Base-by-base conservation (phyloP, 768 basidiomycete genomes). In the Mycena venus region DNA sequence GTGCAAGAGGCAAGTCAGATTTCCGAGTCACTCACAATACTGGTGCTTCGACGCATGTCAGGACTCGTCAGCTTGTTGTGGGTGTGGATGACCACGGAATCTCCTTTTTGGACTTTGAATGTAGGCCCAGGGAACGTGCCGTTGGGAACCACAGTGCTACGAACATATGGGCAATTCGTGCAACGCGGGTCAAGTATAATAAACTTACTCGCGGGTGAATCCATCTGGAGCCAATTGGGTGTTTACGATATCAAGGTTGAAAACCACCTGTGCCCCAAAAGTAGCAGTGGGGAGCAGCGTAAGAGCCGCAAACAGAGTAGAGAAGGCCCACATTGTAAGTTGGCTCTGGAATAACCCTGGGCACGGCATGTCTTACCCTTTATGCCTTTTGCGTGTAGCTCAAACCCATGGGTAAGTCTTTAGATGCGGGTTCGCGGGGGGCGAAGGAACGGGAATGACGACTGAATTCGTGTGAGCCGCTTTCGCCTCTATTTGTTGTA, bases 11-110 rank as follows among this genome's bases (percentile, higher is more conserved):
- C 4, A n/a, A 15, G 9, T 8, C 12, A 38, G 38, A 23, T 7
- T n/a, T n/a, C n/a, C n/a, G n/a, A n/a, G 12, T 40, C 17, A 51
- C 78, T 66, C 38, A 80, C 79, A 40, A 81, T 81, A 8, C 77
- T 78, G 25, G 78, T 78, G 68, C 79, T 80, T 55, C 75, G 77
- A 29, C 80, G 73, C 80, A 81, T 81, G 19, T 51, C 56, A 2
- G 78, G 47, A 49, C 23, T 23, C n/a, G 47, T 47, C 44, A 47
- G 8, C 19, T 47, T 47, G 44, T 47, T 47, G 44, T 47, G 44
- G 44, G 44, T n/a, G n/a, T n/a, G n/a, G n/a, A n/a, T n/a, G n/a
- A n/a, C n/a, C n/a, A n/a, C n/a, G n/a, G n/a, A n/a, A 21, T 47
- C 44, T 15, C 44, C 44, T 21, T 47, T 47, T 77, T 75, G 51